These are phyloP conservation scores for Ricinus communis DNA, from an alignment of 345 rosid species.

Conservation along the genomic window DNA sequence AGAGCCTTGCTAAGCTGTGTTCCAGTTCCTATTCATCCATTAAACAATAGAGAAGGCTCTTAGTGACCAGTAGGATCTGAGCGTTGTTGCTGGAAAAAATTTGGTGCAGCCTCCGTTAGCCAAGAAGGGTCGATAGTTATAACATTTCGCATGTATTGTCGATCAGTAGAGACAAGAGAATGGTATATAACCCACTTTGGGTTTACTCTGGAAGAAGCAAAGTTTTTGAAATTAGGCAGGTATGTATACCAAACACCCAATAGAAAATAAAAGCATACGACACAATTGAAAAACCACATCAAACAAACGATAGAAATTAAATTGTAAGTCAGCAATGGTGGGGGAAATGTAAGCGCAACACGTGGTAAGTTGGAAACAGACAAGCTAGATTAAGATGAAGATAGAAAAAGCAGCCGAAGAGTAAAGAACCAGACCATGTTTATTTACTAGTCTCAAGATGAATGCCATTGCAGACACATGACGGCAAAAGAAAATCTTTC, in stretches of 20 bases:
- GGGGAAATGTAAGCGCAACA: no score
- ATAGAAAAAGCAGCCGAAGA: no score
- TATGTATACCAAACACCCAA: no score
- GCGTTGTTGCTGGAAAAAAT: constrained; percentile 59
- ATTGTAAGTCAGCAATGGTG: no score
- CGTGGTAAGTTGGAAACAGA: no score
- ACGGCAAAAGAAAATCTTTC: no score
- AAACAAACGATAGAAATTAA: no score
- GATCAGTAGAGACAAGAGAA: constrained; percentile 82
- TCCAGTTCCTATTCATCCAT: neutral
- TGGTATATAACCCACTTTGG: constrained; percentile 90
- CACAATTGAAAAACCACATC: neutral
- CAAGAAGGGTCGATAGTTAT: constrained; percentile 72
- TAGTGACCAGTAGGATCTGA: constrained; percentile 8
- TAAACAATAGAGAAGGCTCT: neutral
- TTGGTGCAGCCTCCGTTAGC: constrained; percentile 83
- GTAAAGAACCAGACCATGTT: no score
- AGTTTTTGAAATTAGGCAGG: neutral
- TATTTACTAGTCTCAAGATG: no score
- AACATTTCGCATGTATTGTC: constrained; percentile 85
- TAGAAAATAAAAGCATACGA: no score
- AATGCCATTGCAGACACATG: no score
- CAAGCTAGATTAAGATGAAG: no score
- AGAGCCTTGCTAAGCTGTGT: neutral
- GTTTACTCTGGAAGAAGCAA: constrained; percentile 61